Percentiles rank a stretch among this genome's conserved stretches.
phyloP scores from a whole-genome alignment of 345 rosid species.

The Tarenaya hassleriana region DNA sequence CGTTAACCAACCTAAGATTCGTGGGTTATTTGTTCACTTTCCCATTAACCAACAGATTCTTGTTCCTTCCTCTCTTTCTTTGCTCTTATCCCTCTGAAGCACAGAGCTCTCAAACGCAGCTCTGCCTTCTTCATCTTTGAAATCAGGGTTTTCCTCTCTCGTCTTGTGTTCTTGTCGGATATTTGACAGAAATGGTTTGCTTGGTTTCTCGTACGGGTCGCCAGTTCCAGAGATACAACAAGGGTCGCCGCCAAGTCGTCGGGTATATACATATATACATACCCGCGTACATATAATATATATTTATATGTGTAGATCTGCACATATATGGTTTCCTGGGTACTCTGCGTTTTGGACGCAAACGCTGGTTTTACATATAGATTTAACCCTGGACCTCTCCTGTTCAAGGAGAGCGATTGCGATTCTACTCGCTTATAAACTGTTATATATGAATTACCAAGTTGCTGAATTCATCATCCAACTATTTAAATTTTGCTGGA shows the following conservation, averaged over 20 bases:
- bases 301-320: slow-evolving; percentile 11
- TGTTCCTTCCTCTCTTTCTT: slow-evolving; percentile 18
- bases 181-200: slow-evolving; percentile 40
- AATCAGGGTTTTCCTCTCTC: slow-evolving; percentile 10
- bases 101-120: too few relatives aligned
- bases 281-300: background rate
- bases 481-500: too few relatives aligned
- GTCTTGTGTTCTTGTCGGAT: slow-evolving; percentile 4
- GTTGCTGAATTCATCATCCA: too few relatives aligned
- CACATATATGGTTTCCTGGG: background rate
- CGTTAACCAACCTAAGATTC: slow-evolving; percentile 8
- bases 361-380: too few relatives aligned
- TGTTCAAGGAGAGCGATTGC: slow-evolving; percentile 7
- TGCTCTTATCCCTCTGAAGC: too few relatives aligned
- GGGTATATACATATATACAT: slow-evolving; percentile 44
- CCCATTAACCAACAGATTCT: slow-evolving; percentile 17
- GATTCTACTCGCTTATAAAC: too few relatives aligned
- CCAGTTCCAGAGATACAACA: slow-evolving; percentile 63
- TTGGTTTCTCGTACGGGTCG: slow-evolving; percentile 72
- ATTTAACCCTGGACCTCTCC: too few relatives aligned
- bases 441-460: background rate
- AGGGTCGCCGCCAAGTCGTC: slow-evolving; percentile 87
- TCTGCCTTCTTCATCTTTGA: slow-evolving; percentile 2
- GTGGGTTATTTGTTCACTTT: slow-evolving; percentile 7
- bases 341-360: too few relatives aligned